phyloP scores from a whole-genome alignment of 371 early-diverging fungal genomes.

The Zychaea mexicana region DNA sequence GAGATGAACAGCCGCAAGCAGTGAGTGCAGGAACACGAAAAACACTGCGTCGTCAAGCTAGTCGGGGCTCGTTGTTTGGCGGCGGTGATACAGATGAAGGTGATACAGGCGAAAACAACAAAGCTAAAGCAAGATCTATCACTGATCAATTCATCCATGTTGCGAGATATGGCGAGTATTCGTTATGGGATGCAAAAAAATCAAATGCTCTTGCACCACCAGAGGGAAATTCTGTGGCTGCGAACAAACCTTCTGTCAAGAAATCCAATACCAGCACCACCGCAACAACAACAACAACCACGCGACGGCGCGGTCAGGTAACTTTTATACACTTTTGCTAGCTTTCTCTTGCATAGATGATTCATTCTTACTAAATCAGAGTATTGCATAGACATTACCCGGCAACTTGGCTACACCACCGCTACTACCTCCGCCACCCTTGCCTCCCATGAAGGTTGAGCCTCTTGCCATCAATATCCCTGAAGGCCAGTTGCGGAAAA shows the following conservation, averaged over 20 bases:
- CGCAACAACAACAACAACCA: constrained; percentile 4
- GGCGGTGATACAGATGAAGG: constrained; percentile 15
- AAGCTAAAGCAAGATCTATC: constrained; percentile 2
- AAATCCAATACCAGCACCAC: no score
- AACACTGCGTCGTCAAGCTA: constrained; percentile 5
- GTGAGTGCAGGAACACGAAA: neutral
- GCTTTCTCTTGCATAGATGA: neutral
- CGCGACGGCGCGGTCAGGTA: constrained; percentile 20
- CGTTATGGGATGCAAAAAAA: constrained; percentile 8
- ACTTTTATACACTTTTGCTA: neutral
- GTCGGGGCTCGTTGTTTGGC: constrained; percentile 12
- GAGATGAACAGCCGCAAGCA: constrained; percentile 5
- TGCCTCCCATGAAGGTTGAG: constrained; percentile 57
- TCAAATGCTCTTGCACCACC: no score
- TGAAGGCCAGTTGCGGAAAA: neutral
- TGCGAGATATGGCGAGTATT: no score
- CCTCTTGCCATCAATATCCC: constrained; percentile 36
- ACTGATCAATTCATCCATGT: neutral
- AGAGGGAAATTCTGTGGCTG: no score
- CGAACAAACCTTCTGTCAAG: no score
- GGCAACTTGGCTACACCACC: constrained; percentile 45
- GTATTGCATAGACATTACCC: constrained; percentile 38
- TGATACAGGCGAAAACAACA: neutral
- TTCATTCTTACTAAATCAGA: neutral
- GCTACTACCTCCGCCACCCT: constrained; percentile 31